Percentiles rank a stretch among this genome's conserved stretches.
Evolutionary conservation across 2,329 filamentous ascomycete genomes (phyloP).

Genomic region (Reticulascus tulasneorum): DNA sequence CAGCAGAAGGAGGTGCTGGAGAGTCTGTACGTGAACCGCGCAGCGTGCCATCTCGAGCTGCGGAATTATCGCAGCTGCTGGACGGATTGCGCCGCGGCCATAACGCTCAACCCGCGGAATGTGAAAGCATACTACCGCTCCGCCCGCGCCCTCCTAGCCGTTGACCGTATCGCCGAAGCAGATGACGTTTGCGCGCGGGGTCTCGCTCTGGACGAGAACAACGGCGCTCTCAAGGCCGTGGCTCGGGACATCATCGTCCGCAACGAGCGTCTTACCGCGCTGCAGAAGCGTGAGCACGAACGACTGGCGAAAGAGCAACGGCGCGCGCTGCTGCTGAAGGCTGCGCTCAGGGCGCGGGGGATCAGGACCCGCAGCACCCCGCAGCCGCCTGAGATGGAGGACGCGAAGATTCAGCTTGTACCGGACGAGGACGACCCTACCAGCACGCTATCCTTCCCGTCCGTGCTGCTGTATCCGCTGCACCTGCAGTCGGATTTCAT

Average conservation of each 20-base stretch:
- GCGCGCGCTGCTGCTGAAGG: constrained; percentile 58
- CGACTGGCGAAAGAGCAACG: constrained; percentile 50
- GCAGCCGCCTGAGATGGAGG: constrained; percentile 81
- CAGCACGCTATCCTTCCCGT: constrained; percentile 70
- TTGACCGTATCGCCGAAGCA: constrained; percentile 77
- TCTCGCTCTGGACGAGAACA: constrained; percentile 65
- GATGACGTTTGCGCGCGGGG: constrained; percentile 74
- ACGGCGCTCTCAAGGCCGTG: constrained; percentile 62
- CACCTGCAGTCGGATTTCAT: constrained; percentile 84
- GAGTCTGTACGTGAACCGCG: constrained; percentile 78
- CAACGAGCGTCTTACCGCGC: constrained; percentile 49
- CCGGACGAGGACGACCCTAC: constrained; percentile 70
- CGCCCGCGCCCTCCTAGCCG: constrained; percentile 69
- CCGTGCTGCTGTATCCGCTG: constrained; percentile 80
- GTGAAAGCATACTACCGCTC: constrained; percentile 91
- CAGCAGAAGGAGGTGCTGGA: constrained; percentile 66
- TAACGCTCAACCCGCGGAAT: constrained; percentile 75
- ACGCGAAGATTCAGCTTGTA: constrained; percentile 66
- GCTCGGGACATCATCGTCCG: constrained; percentile 60
- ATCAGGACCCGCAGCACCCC: constrained; percentile 65
- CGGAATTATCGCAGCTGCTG: constrained; percentile 86
- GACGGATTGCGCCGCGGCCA: constrained; percentile 74
- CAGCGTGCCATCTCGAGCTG: constrained; percentile 83
- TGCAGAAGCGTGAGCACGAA: constrained; percentile 53
- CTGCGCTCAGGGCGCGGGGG: constrained; percentile 64